These are phyloP conservation scores for Stachybotrys echinatus DNA, from an alignment of 2,329 filamentous ascomycete species.

Conservation along the genomic window DNA sequence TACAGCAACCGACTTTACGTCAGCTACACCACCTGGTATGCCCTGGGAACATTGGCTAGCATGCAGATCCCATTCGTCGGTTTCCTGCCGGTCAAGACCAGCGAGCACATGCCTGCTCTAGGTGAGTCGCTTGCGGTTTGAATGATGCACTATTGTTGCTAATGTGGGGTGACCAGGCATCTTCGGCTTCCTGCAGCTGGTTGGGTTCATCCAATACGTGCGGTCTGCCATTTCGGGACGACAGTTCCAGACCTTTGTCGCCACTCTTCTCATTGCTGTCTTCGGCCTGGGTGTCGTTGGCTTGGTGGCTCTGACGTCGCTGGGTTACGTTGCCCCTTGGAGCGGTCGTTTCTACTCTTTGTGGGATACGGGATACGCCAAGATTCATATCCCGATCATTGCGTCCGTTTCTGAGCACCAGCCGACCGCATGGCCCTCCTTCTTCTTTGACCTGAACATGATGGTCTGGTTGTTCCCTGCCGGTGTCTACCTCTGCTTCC, in stretches of 20 bases:
- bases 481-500: constrained; percentile 97
- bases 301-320: constrained; percentile 80
- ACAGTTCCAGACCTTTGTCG: constrained; percentile 89
- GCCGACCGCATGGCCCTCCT: constrained; percentile 96
- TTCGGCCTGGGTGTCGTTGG: constrained; percentile 69
- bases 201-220: constrained; percentile 88
- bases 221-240: constrained; percentile 82
- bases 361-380: constrained; percentile 97
- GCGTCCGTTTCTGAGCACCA: constrained; percentile 99
- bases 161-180: constrained; percentile 59
- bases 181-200: constrained; percentile 90
- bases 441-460: constrained; percentile 98
- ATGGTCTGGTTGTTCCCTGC: constrained; percentile 99
- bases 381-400: constrained; percentile 99
- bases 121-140: constrained; percentile 40
- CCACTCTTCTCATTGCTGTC: constrained; percentile 66
- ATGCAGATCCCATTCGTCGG: constrained; percentile 99
- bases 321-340: constrained; percentile 94
- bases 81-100: constrained; percentile 92
- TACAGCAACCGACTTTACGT: constrained; percentile 94
- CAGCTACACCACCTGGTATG: constrained; percentile 97
- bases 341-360: constrained; percentile 98
- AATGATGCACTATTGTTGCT: not conserved
- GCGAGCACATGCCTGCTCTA: constrained; percentile 96
- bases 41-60: constrained; percentile 88